Evolutionary conservation across 768 basidiomycete genomes (phyloP).

Genomic region (Flagelloscypha sp.): DNA sequence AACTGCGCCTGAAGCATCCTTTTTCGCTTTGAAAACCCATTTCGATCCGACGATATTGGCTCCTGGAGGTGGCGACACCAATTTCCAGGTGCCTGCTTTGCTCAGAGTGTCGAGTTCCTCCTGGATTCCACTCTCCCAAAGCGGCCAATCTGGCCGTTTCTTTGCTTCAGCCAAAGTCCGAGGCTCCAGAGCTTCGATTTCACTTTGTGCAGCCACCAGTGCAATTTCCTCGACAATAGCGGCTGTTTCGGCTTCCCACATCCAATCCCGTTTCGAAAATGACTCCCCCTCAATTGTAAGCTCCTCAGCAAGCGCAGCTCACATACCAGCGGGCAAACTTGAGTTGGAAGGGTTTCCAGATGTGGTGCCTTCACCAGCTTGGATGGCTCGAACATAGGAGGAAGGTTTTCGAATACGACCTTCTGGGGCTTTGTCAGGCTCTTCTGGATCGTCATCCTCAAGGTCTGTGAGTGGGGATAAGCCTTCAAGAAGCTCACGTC

Average conservation of each 20-base stretch:
- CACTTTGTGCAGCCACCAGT: slow-evolving; percentile 8
- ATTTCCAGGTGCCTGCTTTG: slow-evolving; percentile 22
- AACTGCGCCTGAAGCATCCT: slow-evolving; percentile 22
- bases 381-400: no score
- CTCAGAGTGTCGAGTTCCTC: slow-evolving; percentile 21
- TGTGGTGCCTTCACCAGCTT: no score
- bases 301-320: no score
- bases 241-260: slow-evolving; percentile 7
- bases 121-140: slow-evolving; percentile 19
- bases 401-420: no score
- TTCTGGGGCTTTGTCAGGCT: no score
- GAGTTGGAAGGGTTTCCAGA: no score
- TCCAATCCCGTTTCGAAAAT: background rate
- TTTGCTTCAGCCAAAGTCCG: slow-evolving; percentile 11
- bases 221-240: slow-evolving; percentile 2
- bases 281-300: no score
- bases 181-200: slow-evolving; percentile 7
- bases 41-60: slow-evolving; percentile 21
- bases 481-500: no score
- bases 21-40: slow-evolving; percentile 29
- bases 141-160: slow-evolving; percentile 15
- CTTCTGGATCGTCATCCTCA: no score
- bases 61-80: slow-evolving; percentile 15
- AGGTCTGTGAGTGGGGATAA: no score
- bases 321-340: no score